Percentiles rank a stretch among this genome's conserved stretches.
Evolutionary conservation across 73 alveolate genomes (phyloP).

Genomic region (Durusdinium trenchii): DNA sequence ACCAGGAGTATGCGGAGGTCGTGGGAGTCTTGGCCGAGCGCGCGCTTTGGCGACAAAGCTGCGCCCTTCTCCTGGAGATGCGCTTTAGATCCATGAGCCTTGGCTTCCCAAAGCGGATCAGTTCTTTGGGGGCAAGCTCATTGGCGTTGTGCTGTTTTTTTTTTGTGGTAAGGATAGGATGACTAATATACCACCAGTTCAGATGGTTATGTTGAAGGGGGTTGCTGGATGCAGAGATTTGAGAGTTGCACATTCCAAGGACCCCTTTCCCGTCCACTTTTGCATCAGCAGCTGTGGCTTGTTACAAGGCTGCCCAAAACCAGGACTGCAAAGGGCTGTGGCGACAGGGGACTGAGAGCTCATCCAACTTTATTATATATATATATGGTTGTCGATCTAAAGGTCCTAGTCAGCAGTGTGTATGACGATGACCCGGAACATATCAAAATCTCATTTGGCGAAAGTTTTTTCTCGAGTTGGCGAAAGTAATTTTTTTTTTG

Average conservation of each 20-base stretch:
- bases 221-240: neutral
- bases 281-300: slow-evolving; percentile 54
- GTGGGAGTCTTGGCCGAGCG: slow-evolving; percentile 3
- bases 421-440: too few relatives aligned
- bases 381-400: too few relatives aligned
- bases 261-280: slow-evolving; percentile 30
- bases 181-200: neutral
- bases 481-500: too few relatives aligned
- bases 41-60: slow-evolving; percentile 40
- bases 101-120: neutral
- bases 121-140: neutral
- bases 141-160: neutral
- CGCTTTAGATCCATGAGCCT: slow-evolving; percentile 41
- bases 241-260: neutral
- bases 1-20: slow-evolving; percentile 24
- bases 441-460: too few relatives aligned
- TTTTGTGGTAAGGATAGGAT: neutral
- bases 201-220: too few relatives aligned
- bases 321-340: too few relatives aligned
- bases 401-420: too few relatives aligned
- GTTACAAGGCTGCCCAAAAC: slow-evolving; percentile 36
- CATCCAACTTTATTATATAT: neutral
- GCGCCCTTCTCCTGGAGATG: slow-evolving; percentile 52
- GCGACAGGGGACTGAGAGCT: neutral
- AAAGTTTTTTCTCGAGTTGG: too few relatives aligned